These are phyloP conservation scores for Mycothermus thermophilus DNA, from an alignment of 495 filamentous ascomycete genomes.

Conservation along the genomic window DNA sequence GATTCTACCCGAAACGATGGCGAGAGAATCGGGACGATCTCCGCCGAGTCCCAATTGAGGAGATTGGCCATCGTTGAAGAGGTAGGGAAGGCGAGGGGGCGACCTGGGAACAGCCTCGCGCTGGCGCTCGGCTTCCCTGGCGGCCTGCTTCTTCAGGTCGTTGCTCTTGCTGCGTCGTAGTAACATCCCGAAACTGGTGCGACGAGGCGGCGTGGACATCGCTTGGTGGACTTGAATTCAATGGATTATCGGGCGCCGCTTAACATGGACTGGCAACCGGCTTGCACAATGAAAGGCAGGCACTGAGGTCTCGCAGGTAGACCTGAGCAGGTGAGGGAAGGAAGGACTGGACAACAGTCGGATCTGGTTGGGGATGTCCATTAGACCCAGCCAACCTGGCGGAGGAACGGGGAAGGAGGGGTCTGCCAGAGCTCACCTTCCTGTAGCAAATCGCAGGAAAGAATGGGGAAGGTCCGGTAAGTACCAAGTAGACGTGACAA, in stretches of 20 bases:
- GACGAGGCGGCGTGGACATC: constrained; percentile 35
- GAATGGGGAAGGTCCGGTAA: no score
- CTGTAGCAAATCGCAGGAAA: no score
- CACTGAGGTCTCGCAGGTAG: no score
- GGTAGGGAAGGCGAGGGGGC: constrained; percentile 68
- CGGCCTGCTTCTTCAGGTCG: constrained; percentile 50
- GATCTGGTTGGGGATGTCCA: no score
- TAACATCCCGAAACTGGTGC: constrained; percentile 48
- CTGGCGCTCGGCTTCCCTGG: constrained; percentile 50
- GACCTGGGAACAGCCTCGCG: constrained; percentile 53
- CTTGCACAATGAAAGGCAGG: constrained; percentile 4
- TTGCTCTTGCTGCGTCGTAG: constrained; percentile 72
- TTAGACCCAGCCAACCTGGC: no score
- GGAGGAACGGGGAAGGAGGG: no score
- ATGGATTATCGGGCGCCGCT: constrained; percentile 11
- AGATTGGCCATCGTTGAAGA: constrained; percentile 47
- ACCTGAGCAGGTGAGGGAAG: no score
- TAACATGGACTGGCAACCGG: constrained; percentile 10
- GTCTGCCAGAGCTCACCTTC: no score
- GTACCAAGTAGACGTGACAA: no score
- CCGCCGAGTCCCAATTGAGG: constrained; percentile 50
- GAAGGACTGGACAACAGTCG: no score
- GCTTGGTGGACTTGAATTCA: constrained; percentile 17
- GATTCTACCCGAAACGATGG: constrained; percentile 44
- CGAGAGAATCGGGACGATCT: constrained; percentile 51